phyloP scores from a whole-genome alignment of 75 land plant genomes.

The Selaginella moellendorffii region DNA sequence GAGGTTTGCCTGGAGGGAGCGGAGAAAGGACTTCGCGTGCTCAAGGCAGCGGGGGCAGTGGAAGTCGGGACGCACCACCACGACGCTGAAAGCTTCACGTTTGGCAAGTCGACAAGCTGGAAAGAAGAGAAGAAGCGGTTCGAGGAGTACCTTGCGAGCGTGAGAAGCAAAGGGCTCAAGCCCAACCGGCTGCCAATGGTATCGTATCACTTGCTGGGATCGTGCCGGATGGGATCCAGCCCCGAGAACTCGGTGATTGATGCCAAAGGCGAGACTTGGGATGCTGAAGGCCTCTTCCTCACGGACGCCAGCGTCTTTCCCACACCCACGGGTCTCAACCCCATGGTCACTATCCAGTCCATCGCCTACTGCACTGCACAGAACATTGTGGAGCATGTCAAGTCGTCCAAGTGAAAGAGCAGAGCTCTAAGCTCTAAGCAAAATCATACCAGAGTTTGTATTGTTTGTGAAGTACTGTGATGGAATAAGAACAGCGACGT shows the following conservation, averaged over 20 bases:
- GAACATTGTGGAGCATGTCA: constrained; percentile 12
- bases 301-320: constrained; percentile 22
- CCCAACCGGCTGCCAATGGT: constrained; percentile 26
- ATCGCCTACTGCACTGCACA: constrained; percentile 20
- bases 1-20: constrained; percentile 28
- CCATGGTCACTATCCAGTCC: constrained; percentile 22
- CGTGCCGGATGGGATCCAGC: constrained; percentile 17
- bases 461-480: no score
- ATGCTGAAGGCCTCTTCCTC: constrained; percentile 16
- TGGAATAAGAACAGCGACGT: no score
- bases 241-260: constrained; percentile 9
- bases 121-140: constrained; percentile 16
- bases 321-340: constrained; percentile 15
- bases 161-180: constrained; percentile 23
- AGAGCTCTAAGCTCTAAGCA: no score
- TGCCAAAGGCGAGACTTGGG: constrained; percentile 17
- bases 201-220: constrained; percentile 62
- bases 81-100: constrained; percentile 31
- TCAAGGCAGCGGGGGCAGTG: constrained; percentile 67
- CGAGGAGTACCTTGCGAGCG: constrained; percentile 40
- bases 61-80: constrained; percentile 59
- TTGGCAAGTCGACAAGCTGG: constrained; percentile 18
- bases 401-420: not conserved
- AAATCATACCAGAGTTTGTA: no score
- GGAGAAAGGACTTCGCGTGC: constrained; percentile 34